phyloP scores from a whole-genome alignment of 108 stramenopile species.

The Cylindrotheca closterium region DNA sequence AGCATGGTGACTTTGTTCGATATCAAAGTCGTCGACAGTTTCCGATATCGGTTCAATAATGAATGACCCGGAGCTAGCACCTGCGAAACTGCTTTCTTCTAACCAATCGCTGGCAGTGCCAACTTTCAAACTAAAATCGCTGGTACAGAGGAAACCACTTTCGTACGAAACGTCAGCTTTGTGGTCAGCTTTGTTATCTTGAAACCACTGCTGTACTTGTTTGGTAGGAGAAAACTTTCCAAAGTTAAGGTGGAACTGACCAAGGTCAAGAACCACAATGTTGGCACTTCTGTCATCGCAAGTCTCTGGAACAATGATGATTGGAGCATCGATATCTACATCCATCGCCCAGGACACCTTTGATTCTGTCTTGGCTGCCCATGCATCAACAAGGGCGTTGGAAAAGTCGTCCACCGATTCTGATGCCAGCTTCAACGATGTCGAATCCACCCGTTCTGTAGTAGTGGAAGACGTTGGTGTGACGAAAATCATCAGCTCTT shows the following conservation, averaged over 20 bases:
- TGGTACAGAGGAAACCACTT: constrained; percentile 44
- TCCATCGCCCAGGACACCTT: constrained; percentile 73
- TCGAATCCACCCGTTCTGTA: constrained; percentile 44
- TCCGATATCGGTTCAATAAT: too few species aligned
- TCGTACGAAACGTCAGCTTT: constrained; percentile 34
- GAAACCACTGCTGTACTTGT: constrained; percentile 62
- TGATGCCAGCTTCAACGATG: constrained; percentile 57
- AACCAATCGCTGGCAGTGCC: constrained; percentile 27
- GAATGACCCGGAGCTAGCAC: not conserved
- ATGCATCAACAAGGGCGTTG: constrained; percentile 68
- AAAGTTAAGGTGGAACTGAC: constrained; percentile 63
- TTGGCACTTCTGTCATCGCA: constrained; percentile 55
- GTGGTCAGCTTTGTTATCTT: constrained; percentile 19
- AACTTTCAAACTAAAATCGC: constrained; percentile 36
- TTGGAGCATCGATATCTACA: constrained; percentile 77
- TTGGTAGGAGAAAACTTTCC: constrained; percentile 43
- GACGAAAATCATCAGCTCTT: constrained; percentile 63
- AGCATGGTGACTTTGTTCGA: too few species aligned
- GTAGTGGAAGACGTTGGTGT: not conserved
- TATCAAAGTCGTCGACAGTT: too few species aligned
- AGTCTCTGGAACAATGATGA: constrained; percentile 74
- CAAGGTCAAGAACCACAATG: constrained; percentile 76
- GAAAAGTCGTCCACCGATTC: constrained; percentile 79
- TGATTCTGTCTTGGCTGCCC: constrained; percentile 69
- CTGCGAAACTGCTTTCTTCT: not conserved